These are phyloP conservation scores for Tuber aestivum DNA, from an alignment of 495 filamentous ascomycete genomes.

Conservation along the genomic window DNA sequence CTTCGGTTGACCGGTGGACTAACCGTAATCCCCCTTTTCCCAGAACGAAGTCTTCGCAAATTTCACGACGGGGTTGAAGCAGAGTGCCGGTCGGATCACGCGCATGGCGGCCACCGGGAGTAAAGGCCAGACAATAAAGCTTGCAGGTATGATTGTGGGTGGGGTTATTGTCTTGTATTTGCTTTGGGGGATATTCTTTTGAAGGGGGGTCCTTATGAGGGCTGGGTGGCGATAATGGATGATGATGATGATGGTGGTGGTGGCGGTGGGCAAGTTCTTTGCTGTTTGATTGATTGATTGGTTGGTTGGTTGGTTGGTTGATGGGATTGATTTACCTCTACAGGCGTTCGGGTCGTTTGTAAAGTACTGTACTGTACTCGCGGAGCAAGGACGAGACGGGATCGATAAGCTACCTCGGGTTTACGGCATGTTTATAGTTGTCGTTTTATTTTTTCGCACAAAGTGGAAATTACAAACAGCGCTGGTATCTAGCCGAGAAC, in stretches of 20 bases:
- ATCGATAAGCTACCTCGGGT: background rate
- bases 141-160: slow-evolving; percentile 77
- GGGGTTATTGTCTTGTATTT: slow-evolving; percentile 69
- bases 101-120: slow-evolving; percentile 88
- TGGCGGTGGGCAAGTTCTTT: background rate
- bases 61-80: slow-evolving; percentile 59
- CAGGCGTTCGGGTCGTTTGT: slow-evolving; percentile 3
- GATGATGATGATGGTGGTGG: background rate
- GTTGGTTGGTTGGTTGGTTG: background rate
- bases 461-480: background rate
- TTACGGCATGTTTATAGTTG: background rate
- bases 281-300: background rate
- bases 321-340: background rate
- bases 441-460: background rate
- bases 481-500: slow-evolving; percentile 5
- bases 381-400: background rate
- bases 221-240: background rate
- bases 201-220: slow-evolving; percentile 10
- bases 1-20: background rate
- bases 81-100: slow-evolving; percentile 77
- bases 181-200: slow-evolving; percentile 62
- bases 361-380: background rate
- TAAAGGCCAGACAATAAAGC: slow-evolving; percentile 80
- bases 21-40: background rate
- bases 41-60: slow-evolving; percentile 37